Percentiles rank a stretch among this genome's conserved stretches.
These are phyloP conservation scores for Spinellus fusiger DNA, from an alignment of 192 early-diverging fungal genomes.

Conservation along the genomic window DNA sequence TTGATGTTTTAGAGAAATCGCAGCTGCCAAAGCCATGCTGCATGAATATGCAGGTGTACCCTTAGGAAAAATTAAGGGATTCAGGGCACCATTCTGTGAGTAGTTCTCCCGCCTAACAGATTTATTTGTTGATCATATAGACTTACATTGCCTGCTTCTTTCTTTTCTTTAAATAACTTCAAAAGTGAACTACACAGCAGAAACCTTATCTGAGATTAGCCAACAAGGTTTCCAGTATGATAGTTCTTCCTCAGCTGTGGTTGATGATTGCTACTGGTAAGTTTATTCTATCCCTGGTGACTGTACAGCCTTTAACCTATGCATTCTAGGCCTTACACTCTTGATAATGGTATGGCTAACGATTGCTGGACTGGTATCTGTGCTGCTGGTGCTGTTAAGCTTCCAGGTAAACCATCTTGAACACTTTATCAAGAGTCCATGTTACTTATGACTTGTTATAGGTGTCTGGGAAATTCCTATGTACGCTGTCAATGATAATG, in stretches of 20 bases:
- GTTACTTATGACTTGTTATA: not conserved
- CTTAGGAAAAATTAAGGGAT: constrained; percentile 49
- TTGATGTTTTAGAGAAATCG: constrained; percentile 33
- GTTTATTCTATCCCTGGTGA: too few species aligned
- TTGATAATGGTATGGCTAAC: constrained; percentile 57
- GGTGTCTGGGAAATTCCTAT: constrained; percentile 66
- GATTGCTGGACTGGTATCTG: constrained; percentile 54
- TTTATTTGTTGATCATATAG: not conserved
- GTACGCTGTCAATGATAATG: constrained; percentile 44
- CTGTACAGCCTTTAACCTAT: not conserved
- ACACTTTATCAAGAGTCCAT: not conserved
- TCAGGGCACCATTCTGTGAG: constrained; percentile 57
- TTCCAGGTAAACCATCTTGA: constrained; percentile 28
- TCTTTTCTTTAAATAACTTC: too few species aligned
- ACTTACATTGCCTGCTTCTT: not conserved
- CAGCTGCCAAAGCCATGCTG: constrained; percentile 33
- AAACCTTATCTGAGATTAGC: constrained; percentile 38
- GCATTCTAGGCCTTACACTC: constrained; percentile 50
- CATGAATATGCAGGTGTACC: constrained; percentile 56
- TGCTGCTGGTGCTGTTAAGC: constrained; percentile 19
- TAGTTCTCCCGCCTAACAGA: not conserved
- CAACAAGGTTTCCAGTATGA: constrained; percentile 50
- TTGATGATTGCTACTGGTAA: constrained; percentile 50
- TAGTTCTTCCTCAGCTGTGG: constrained; percentile 40
- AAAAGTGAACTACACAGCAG: constrained; percentile 41